Evolutionary conservation across 2,329 filamentous ascomycete genomes (phyloP).

Genomic region (Lecanosticta acicola): DNA sequence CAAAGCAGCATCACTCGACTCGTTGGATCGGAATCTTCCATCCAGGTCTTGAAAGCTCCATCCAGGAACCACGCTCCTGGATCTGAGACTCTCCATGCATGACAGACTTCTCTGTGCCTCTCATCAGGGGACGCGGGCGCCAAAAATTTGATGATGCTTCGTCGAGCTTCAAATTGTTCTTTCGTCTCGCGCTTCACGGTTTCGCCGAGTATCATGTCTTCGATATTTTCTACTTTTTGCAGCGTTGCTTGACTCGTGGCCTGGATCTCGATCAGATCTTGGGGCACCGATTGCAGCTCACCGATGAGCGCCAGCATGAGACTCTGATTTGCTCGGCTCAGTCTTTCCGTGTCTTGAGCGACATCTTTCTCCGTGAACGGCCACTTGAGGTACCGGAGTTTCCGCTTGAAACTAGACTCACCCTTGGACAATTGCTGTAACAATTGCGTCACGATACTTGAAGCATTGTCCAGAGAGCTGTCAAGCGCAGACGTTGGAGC

Average conservation of each 20-base stretch:
- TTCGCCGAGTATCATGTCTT: no score
- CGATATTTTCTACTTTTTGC: neutral
- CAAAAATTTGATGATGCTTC: neutral
- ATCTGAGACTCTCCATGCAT: neutral
- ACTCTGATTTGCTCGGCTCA: no score
- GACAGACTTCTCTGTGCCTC: neutral
- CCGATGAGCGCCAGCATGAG: no score
- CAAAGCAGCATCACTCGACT: neutral
- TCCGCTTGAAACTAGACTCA: neutral
- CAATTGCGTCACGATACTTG: neutral
- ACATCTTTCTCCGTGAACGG: neutral
- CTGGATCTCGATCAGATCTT: neutral
- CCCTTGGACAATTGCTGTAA: neutral
- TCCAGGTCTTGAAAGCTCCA: neutral
- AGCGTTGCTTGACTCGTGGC: neutral
- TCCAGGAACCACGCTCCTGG: neutral
- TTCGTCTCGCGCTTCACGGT: no score
- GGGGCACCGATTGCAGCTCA: no score
- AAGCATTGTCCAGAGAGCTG: neutral
- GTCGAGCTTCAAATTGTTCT: neutral
- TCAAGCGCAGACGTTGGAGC: neutral
- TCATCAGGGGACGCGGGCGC: neutral
- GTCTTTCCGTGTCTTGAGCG: no score
- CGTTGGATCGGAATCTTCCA: neutral
- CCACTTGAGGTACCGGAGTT: neutral